Conservation (phyloP, 2,329 filamentous ascomycete species). For the Dactylellina leptospora region DNA sequence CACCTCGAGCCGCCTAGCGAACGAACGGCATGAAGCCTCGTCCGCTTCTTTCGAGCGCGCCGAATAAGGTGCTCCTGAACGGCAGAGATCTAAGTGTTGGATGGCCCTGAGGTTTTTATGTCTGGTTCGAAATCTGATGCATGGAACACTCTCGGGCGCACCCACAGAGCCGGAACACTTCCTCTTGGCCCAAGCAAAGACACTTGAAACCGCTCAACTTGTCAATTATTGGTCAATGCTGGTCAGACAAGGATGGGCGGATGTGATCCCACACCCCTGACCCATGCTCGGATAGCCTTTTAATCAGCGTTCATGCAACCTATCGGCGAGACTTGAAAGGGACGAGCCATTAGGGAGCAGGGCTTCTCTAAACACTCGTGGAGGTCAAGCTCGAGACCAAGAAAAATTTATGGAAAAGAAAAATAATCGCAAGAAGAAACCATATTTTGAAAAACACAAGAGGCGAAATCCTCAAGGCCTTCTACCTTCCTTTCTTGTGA, state of each 20-base stretch:
- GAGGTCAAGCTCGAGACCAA: slow-evolving; percentile 40
- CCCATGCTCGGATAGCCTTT: slow-evolving; percentile 54
- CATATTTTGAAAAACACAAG: slow-evolving; percentile 46
- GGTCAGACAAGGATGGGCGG: slow-evolving; percentile 50
- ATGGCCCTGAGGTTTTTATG: slow-evolving; percentile 44
- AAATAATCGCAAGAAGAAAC: slow-evolving; percentile 51
- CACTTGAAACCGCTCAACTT: slow-evolving; percentile 50
- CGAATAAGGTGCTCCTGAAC: slow-evolving; percentile 25
- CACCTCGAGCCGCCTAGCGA: slow-evolving; percentile 52
- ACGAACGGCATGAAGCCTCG: slow-evolving; percentile 30
- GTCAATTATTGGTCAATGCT: slow-evolving; percentile 47
- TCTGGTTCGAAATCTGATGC: slow-evolving; percentile 38
- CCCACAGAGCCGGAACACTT: slow-evolving; percentile 49
- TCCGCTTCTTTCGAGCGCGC: slow-evolving; percentile 12
- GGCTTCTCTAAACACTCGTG: slow-evolving; percentile 28
- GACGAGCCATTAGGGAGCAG: slow-evolving; percentile 50
- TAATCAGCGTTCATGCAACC: slow-evolving; percentile 54
- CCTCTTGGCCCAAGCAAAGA: slow-evolving; percentile 43
- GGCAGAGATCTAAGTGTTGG: slow-evolving; percentile 29
- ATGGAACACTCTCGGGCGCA: slow-evolving; percentile 42
- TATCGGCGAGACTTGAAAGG: slow-evolving; percentile 53
- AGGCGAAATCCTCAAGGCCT: slow-evolving; percentile 39
- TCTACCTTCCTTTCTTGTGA: slow-evolving; percentile 43
- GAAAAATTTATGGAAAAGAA: slow-evolving; percentile 28
- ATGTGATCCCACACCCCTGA: slow-evolving; percentile 49